phyloP scores from a whole-genome alignment of 345 rosid species.

The Ceriops decandra region DNA sequence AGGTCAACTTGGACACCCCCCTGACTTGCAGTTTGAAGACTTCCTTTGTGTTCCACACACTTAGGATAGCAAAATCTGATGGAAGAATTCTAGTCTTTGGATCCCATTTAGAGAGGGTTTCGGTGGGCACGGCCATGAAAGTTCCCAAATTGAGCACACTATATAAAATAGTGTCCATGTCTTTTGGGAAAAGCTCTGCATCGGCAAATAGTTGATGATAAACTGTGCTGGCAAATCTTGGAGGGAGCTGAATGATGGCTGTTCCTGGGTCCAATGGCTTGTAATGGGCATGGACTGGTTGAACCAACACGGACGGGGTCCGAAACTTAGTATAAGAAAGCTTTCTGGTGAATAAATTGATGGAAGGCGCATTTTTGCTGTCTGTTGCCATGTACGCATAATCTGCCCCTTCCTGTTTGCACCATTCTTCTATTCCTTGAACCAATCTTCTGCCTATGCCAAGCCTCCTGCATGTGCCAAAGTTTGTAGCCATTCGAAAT shows the following conservation, averaged over 20 bases:
- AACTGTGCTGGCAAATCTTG: conserved; percentile 32
- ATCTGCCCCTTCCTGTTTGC: conserved; percentile 54
- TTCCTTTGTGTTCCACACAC: conserved; percentile 75
- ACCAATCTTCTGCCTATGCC: too few relatives aligned
- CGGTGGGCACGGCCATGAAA: conserved; percentile 53
- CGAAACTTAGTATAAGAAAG: conserved; percentile 52
- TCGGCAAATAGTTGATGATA: conserved; percentile 38
- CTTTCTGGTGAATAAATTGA: conserved; percentile 58
- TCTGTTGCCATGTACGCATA: conserved; percentile 77
- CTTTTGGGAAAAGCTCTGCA: conserved; percentile 66
- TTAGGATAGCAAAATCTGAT: conserved; percentile 45
- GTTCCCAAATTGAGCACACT: conserved; percentile 58
- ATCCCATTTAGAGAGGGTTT: conserved; percentile 22
- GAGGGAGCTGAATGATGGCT: conserved; percentile 32
- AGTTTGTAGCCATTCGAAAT: too few relatives aligned
- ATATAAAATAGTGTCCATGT: conserved; percentile 43
- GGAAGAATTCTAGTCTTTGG: conserved; percentile 35
- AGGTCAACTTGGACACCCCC: conserved; percentile 46
- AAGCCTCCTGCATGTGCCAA: too few relatives aligned
- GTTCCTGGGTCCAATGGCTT: conserved; percentile 23
- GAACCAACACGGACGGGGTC: conserved; percentile 54
- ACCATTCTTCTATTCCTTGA: too few relatives aligned
- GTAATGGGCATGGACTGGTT: conserved; percentile 18
- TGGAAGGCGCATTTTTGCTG: conserved; percentile 55
- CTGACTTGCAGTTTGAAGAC: conserved; percentile 59